Percentiles rank a stretch among this genome's conserved stretches.
Evolutionary conservation across 169 alveolate species (phyloP).

Genomic region (Hammondia hammondi): DNA sequence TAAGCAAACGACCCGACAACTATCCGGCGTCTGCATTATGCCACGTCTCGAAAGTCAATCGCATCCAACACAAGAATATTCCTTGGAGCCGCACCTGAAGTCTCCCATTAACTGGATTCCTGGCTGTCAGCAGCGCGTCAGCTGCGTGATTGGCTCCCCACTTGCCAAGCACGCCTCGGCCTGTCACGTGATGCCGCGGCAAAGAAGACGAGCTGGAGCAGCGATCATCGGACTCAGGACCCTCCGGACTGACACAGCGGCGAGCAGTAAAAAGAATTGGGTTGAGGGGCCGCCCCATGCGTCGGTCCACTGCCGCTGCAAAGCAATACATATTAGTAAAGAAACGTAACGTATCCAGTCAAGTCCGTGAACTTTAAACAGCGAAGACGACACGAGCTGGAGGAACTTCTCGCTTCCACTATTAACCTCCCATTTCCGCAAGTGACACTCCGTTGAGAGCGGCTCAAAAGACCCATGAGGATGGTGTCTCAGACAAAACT

Average conservation of each 20-base stretch:
- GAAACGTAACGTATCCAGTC: background rate
- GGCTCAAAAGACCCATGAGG: too few relatives aligned
- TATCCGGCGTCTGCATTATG: too few relatives aligned
- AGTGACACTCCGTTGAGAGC: too few relatives aligned
- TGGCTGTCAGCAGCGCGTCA: constrained; percentile 46
- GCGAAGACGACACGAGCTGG: background rate
- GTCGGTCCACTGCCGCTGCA: background rate
- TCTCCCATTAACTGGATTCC: constrained; percentile 35
- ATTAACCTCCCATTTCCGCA: too few relatives aligned
- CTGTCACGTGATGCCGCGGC: constrained; percentile 29
- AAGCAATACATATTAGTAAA: background rate
- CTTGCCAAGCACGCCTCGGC: constrained; percentile 56
- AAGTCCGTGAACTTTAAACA: background rate
- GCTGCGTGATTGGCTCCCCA: constrained; percentile 69
- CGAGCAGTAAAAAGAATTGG: background rate
- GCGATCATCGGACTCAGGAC: background rate
- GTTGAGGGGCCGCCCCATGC: background rate
- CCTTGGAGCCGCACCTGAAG: constrained; percentile 34
- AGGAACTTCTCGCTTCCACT: too few relatives aligned
- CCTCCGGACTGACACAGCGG: background rate
- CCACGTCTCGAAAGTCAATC: too few relatives aligned
- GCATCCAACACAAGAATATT: too few relatives aligned
- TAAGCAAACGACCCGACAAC: background rate
- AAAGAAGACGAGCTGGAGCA: background rate
- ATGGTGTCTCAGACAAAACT: too few relatives aligned